These are phyloP conservation scores for Xylaria scruposa DNA, from an alignment of 495 filamentous ascomycete species.

Conservation along the genomic window DNA sequence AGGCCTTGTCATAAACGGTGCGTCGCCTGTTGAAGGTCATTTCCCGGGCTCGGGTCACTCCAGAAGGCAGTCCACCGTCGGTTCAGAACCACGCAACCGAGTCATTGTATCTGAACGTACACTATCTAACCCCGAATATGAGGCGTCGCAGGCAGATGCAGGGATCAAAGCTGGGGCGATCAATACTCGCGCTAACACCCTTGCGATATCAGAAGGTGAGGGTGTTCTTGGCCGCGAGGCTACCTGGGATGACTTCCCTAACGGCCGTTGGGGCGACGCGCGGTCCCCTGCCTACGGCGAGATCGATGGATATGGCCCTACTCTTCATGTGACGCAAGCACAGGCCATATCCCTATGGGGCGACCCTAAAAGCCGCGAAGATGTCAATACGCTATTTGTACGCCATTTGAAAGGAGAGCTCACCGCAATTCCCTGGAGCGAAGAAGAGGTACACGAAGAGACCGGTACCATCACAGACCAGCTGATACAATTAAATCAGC, in stretches of 20 bases:
- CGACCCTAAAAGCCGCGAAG: constrained; percentile 66
- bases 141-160: constrained; percentile 70
- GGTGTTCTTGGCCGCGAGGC: constrained; percentile 92
- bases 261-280: constrained; percentile 95
- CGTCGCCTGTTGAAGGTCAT: constrained; percentile 35
- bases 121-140: constrained; percentile 62
- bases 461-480: constrained; percentile 77
- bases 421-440: constrained; percentile 87
- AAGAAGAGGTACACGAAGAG: constrained; percentile 85
- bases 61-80: constrained; percentile 55
- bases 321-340: constrained; percentile 77
- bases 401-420: constrained; percentile 78
- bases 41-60: constrained; percentile 31
- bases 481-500: constrained; percentile 75
- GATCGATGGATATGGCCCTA: constrained; percentile 94
- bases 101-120: constrained; percentile 74
- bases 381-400: constrained; percentile 81
- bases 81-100: constrained; percentile 77
- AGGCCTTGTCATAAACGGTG: constrained; percentile 45
- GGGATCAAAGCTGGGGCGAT: constrained; percentile 64
- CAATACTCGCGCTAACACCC: constrained; percentile 76
- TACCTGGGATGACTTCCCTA: constrained; percentile 98
- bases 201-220: constrained; percentile 91
- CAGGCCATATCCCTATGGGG: constrained; percentile 87
- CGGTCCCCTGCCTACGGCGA: constrained; percentile 90